phyloP scores from a whole-genome alignment of 495 filamentous ascomycete species.

The Chaetomidium leptoderma region DNA sequence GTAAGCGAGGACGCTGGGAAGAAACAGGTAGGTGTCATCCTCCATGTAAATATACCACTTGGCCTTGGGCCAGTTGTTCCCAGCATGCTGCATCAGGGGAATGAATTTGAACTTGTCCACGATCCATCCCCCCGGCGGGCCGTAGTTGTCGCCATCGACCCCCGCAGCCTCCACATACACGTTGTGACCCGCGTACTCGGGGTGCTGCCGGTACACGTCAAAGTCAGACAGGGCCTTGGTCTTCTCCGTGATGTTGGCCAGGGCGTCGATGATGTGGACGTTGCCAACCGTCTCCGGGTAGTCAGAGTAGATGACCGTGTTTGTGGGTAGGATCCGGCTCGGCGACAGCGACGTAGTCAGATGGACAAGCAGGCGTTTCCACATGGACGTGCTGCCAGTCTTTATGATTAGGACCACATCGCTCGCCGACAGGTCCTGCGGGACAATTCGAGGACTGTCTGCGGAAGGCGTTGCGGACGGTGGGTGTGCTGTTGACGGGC shows the following conservation, averaged over 20 bases:
- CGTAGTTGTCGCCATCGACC: slow-evolving; percentile 16
- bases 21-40: slow-evolving; percentile 17
- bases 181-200: slow-evolving; percentile 4
- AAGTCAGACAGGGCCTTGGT: slow-evolving; percentile 4
- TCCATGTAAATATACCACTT: slow-evolving; percentile 22
- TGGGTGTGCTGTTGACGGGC: neutral
- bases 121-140: slow-evolving; percentile 15
- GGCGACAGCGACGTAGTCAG: slow-evolving; percentile 11
- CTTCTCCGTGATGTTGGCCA: slow-evolving; percentile 11
- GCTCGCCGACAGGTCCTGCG: neutral
- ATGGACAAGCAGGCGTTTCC: slow-evolving; percentile 16
- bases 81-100: slow-evolving; percentile 14
- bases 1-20: slow-evolving; percentile 11
- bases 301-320: slow-evolving; percentile 15
- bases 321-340: slow-evolving; percentile 3
- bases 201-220: slow-evolving; percentile 14
- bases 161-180: slow-evolving; percentile 13
- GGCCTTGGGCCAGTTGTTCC: slow-evolving; percentile 8
- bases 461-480: neutral
- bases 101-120: slow-evolving; percentile 18
- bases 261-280: slow-evolving; percentile 10
- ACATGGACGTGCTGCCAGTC: slow-evolving; percentile 14
- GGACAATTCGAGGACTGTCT: neutral
- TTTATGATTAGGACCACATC: slow-evolving; percentile 14
- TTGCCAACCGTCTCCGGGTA: neutral